Conservation (phyloP, 805 yeast genomes). For the Blastobotrys parvus region DNA sequence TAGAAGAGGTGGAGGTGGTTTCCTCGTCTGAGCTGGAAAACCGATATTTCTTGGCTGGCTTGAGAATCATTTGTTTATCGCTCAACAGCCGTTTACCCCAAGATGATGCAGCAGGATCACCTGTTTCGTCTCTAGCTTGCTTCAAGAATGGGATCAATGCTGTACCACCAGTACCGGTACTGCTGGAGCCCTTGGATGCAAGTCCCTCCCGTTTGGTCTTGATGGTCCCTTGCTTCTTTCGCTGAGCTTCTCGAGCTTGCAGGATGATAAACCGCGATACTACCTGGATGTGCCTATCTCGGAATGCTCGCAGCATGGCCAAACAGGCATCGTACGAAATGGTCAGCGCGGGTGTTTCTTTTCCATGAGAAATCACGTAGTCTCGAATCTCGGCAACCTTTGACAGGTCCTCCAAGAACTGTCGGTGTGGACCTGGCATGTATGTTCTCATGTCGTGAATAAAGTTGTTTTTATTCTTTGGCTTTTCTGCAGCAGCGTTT, state of each 20-base stretch:
- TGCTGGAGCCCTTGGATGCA: constrained; percentile 37
- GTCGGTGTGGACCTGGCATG: constrained; percentile 83
- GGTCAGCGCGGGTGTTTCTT: constrained; percentile 45
- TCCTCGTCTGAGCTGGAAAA: constrained; percentile 13
- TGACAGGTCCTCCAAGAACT: constrained; percentile 57
- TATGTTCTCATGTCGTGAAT: constrained; percentile 78
- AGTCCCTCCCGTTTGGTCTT: constrained; percentile 52
- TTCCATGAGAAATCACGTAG: constrained; percentile 41
- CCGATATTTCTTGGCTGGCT: constrained; percentile 6
- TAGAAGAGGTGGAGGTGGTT: background rate
- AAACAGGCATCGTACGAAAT: constrained; percentile 81
- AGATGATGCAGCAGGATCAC: constrained; percentile 83
- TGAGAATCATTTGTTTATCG: constrained; percentile 13
- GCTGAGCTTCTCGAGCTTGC: constrained; percentile 53
- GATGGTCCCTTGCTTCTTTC: constrained; percentile 30
- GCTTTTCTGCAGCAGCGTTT: constrained; percentile 8
- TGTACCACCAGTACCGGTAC: constrained; percentile 85
- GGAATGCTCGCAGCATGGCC: constrained; percentile 77
- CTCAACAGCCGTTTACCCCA: constrained; percentile 67
- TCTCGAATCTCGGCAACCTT: constrained; percentile 53
- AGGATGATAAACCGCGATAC: constrained; percentile 80
- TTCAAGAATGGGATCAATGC: constrained; percentile 83
- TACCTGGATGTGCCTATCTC: constrained; percentile 90
- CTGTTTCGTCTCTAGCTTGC: constrained; percentile 94
- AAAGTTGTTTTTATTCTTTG: constrained; percentile 38